Conservation (phyloP, 208 protist genomes). For the Polymyxa betae region DNA sequence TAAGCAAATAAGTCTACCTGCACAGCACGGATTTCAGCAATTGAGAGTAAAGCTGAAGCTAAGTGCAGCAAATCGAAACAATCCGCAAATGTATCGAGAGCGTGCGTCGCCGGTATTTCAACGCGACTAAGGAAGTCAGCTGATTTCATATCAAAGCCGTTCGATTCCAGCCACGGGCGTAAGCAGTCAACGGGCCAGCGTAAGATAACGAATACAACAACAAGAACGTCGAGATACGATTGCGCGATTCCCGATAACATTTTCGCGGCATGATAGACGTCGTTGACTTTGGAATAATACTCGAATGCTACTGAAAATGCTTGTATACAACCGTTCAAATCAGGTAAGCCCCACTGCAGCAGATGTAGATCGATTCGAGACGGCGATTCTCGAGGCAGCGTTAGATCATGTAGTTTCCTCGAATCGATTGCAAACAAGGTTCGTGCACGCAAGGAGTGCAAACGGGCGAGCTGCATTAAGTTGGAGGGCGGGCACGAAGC, state of each 20-base stretch:
- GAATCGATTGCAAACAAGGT: not conserved
- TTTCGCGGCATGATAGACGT: conserved; percentile 37
- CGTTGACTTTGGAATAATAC: conserved; percentile 40
- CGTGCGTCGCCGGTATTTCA: not conserved
- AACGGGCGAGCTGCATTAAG: not conserved
- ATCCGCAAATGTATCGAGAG: conserved; percentile 23
- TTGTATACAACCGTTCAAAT: not conserved
- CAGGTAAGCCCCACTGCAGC: not conserved
- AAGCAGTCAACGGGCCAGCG: not conserved
- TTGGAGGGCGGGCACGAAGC: not conserved
- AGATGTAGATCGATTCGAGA: not conserved
- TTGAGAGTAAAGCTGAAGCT: not conserved
- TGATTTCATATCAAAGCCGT: not conserved
- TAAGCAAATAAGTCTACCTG: not conserved
- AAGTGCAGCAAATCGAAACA: not conserved
- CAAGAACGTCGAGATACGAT: conserved; percentile 44
- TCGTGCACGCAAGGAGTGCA: conserved; percentile 13
- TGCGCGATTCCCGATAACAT: conserved; percentile 25
- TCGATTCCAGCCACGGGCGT: not conserved
- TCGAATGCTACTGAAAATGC: conserved; percentile 6
- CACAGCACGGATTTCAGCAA: not conserved
- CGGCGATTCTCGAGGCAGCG: not conserved
- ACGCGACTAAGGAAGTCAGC: not conserved
- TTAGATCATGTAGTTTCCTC: not conserved
- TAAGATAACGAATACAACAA: not conserved